phyloP scores from a whole-genome alignment of 169 alveolate genomes.

The Ophryocystis elektroscirrha region DNA sequence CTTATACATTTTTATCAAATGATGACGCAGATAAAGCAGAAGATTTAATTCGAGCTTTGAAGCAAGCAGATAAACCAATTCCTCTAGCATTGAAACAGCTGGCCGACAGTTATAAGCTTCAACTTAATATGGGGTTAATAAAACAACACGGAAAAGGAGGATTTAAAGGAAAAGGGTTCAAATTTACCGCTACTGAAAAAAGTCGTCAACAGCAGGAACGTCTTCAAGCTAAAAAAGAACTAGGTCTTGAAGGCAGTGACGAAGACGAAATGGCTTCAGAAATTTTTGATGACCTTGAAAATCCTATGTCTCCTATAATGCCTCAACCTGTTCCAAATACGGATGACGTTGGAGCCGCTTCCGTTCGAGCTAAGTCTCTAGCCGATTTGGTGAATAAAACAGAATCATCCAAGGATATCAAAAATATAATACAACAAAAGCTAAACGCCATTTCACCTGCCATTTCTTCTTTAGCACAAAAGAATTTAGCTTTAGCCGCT shows the following conservation, averaged over 20 bases:
- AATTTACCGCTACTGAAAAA: constrained; percentile 65
- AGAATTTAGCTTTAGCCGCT: neutral
- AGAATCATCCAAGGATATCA: no score
- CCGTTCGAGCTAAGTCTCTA: no score
- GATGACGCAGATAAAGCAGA: constrained; percentile 72
- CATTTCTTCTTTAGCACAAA: no score
- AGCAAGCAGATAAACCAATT: constrained; percentile 49
- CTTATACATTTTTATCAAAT: constrained; percentile 76
- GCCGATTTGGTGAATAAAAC: no score
- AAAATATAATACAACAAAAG: no score
- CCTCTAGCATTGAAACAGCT: constrained; percentile 50
- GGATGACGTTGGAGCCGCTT: no score
- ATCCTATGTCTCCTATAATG: neutral
- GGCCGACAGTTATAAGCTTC: constrained; percentile 39
- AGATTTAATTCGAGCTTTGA: constrained; percentile 53
- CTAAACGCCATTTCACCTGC: no score
- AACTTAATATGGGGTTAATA: constrained; percentile 34
- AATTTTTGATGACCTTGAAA: neutral
- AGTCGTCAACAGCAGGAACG: constrained; percentile 54
- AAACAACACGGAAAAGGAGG: constrained; percentile 57
- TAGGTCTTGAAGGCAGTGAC: constrained; percentile 23
- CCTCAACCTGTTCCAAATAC: no score
- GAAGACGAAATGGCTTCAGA: constrained; percentile 7
- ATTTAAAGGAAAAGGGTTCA: constrained; percentile 78
- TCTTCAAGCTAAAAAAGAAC: constrained; percentile 47